These are phyloP conservation scores for Curvularia sp. DNA, from an alignment of 2,329 filamentous ascomycete genomes.

Conservation along the genomic window DNA sequence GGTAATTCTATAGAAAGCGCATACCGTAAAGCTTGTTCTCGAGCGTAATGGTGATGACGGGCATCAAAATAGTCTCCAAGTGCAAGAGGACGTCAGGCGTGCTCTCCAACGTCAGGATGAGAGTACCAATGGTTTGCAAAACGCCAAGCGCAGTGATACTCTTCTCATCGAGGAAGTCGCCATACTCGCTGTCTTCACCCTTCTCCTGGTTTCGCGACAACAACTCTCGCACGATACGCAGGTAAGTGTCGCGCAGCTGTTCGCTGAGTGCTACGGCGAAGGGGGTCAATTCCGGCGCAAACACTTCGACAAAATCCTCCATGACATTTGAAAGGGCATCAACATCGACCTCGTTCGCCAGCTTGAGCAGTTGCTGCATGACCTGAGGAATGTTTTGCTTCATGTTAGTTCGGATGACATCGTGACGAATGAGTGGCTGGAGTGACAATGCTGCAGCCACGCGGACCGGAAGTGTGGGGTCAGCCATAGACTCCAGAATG, in stretches of 20 bases:
- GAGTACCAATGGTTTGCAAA: constrained; percentile 93
- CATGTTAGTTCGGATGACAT: constrained; percentile 93
- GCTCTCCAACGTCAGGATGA: constrained; percentile 96
- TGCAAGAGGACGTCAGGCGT: constrained; percentile 94
- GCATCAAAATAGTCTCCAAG: constrained; percentile 95
- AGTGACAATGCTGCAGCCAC: constrained; percentile 93
- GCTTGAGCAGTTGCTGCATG: constrained; percentile 97
- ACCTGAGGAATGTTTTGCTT: constrained; percentile 98
- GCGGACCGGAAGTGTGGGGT: constrained; percentile 88
- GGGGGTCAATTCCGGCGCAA: constrained; percentile 93
- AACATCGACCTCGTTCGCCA: constrained; percentile 97
- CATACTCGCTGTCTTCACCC: constrained; percentile 78
- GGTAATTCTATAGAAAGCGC: constrained; percentile 24
- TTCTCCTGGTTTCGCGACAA: constrained; percentile 82
- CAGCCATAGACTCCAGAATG: constrained; percentile 96
- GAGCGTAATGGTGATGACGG: constrained; percentile 92
- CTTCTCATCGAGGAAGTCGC: constrained; percentile 96
- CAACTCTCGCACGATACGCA: constrained; percentile 90
- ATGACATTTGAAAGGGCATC: constrained; percentile 98
- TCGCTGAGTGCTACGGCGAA: constrained; percentile 96
- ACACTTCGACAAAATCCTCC: constrained; percentile 99
- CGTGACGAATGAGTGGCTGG: constrained; percentile 94
- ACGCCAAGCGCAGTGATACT: constrained; percentile 97
- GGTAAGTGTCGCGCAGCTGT: constrained; percentile 93
- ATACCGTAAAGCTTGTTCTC: constrained; percentile 95